Evolutionary conservation across 116 monocot genomes (phyloP).

Genomic region (Iris pallida): DNA sequence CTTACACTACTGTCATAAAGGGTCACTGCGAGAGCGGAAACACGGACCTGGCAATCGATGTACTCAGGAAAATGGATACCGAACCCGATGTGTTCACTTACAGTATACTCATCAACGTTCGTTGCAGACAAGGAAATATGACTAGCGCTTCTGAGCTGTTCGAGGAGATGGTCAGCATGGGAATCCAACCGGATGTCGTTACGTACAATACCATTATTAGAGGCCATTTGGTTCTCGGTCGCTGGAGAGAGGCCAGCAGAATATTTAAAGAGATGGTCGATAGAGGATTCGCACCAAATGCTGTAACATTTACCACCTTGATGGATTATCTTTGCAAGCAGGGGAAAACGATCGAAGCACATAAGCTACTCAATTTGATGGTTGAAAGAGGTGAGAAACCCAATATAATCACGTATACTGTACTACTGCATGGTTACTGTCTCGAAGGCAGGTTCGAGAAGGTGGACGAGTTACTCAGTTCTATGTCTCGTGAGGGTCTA

Average conservation of each 20-base stretch:
- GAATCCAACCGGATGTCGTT: too few relatives aligned
- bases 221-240: too few relatives aligned
- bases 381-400: constrained; percentile 4
- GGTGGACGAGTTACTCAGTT: constrained; percentile 26
- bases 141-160: too few relatives aligned
- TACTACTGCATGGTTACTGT: not conserved
- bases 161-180: too few relatives aligned
- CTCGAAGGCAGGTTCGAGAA: constrained; percentile 18
- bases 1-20: too few relatives aligned
- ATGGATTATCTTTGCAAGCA: constrained; percentile 2
- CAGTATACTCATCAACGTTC: too few relatives aligned
- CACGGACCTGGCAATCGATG: too few relatives aligned
- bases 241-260: not conserved
- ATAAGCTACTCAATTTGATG: not conserved
- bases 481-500: constrained; percentile 19
- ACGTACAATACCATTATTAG: too few relatives aligned
- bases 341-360: constrained; percentile 3
- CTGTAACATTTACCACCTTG: not conserved
- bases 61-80: too few relatives aligned
- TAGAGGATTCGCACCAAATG: not conserved
- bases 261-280: constrained; percentile 8
- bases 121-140: too few relatives aligned
- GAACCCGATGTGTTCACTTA: too few relatives aligned
- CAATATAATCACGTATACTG: not conserved
- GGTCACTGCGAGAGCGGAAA: too few relatives aligned